Evolutionary conservation across 306 rosid genomes (phyloP).

Genomic region (Acmispon strigosus): DNA sequence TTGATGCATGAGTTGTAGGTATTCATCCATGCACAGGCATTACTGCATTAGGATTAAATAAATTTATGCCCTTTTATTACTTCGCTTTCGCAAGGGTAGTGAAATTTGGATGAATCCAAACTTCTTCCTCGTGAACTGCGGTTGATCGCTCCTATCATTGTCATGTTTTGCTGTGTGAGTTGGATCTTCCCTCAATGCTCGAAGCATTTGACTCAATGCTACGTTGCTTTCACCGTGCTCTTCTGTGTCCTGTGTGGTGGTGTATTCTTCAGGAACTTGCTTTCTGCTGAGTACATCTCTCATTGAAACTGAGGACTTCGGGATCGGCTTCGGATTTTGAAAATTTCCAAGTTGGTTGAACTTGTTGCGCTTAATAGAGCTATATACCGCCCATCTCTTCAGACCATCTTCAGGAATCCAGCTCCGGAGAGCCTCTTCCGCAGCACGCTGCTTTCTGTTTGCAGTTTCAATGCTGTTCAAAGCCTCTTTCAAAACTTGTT

Average conservation of each 20-base stretch:
- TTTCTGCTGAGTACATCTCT: slow-evolving; percentile 81
- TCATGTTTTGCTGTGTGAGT: slow-evolving; percentile 47
- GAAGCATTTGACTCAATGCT: slow-evolving; percentile 92
- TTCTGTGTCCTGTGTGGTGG: slow-evolving; percentile 37
- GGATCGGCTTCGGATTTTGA: slow-evolving; percentile 40
- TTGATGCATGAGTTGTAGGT: neutral
- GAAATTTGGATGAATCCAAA: slow-evolving; percentile 88
- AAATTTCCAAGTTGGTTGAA: slow-evolving; percentile 32
- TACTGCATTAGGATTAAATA: slow-evolving; percentile 12
- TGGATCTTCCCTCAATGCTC: slow-evolving; percentile 62
- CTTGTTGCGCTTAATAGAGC: slow-evolving; percentile 29
- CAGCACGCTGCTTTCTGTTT: slow-evolving; percentile 63
- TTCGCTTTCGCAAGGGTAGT: slow-evolving; percentile 58
- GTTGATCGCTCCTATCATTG: slow-evolving; percentile 46
- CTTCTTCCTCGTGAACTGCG: slow-evolving; percentile 61
- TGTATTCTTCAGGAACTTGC: slow-evolving; percentile 53
- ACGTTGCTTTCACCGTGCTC: slow-evolving; percentile 52
- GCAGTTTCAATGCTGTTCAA: slow-evolving; percentile 73
- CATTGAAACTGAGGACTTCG: slow-evolving; percentile 67
- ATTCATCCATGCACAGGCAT: slow-evolving; percentile 20
- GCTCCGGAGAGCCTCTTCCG: slow-evolving; percentile 59
- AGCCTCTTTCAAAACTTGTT: slow-evolving; percentile 68
- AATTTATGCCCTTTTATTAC: slow-evolving; percentile 55
- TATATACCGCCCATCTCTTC: slow-evolving; percentile 31
- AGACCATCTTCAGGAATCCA: slow-evolving; percentile 55